phyloP scores from a whole-genome alignment of 768 basidiomycete species.

The Fibroporia radiculosa region DNA sequence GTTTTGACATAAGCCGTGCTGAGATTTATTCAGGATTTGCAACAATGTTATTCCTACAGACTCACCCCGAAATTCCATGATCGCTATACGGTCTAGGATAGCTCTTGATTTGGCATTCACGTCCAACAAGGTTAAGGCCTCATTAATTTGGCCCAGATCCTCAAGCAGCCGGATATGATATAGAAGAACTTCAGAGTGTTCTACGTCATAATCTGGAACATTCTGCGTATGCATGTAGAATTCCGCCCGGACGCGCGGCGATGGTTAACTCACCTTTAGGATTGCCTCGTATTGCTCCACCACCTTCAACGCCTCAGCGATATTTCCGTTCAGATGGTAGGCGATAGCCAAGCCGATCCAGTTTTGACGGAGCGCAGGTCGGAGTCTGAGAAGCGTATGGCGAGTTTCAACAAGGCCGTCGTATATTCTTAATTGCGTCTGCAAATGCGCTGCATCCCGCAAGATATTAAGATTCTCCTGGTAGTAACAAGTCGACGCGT shows the following conservation, averaged over 20 bases:
- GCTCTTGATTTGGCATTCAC: constrained; percentile 50
- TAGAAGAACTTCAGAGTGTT: constrained; percentile 76
- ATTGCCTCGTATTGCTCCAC: constrained; percentile 65
- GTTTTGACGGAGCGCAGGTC: constrained; percentile 78
- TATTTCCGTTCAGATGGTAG: constrained; percentile 75
- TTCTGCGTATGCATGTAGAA: constrained; percentile 38
- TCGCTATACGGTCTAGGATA: constrained; percentile 64
- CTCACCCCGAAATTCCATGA: constrained; percentile 63
- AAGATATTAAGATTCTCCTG: constrained; percentile 94
- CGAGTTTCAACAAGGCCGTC: constrained; percentile 77
- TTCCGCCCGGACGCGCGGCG: background rate
- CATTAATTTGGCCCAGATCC: constrained; percentile 54
- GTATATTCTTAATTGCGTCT: constrained; percentile 80
- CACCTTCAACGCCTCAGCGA: constrained; percentile 59
- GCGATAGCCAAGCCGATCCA: constrained; percentile 90
- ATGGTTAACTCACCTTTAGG: constrained; percentile 50
- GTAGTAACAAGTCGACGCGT: background rate
- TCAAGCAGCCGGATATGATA: constrained; percentile 73
- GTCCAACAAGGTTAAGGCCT: constrained; percentile 60
- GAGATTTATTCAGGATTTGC: background rate
- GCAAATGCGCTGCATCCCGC: constrained; percentile 82
- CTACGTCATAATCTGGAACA: constrained; percentile 69
- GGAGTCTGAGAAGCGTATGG: constrained; percentile 66
- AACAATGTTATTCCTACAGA: background rate
- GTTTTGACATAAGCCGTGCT: constrained; percentile 76